Evolutionary conservation across 805 yeast species (phyloP), one percentile per base, ranked within the genome.

Genomic region (Teunomyces cretensis): DNA sequence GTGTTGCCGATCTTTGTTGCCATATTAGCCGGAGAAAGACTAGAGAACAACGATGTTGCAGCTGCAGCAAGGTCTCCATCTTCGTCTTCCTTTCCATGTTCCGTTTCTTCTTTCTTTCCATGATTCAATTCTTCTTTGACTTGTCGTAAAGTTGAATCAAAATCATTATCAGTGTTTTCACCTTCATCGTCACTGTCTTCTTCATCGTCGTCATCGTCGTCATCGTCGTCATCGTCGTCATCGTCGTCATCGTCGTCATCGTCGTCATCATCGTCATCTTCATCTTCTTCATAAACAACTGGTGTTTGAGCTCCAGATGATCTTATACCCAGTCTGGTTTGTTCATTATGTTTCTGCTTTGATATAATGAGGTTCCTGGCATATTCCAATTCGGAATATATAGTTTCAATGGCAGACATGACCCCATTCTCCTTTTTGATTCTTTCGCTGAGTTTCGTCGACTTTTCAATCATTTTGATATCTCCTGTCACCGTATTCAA

Each of bases 341-440:
- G 44, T 42, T 70, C 72, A 39, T 62, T 64, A 40, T 59, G 52
- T 43, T 67, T 62, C 17, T 69, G 71, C 55, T 81, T 83, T 31
- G 70, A 65, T 27, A 72, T 46, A 17, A 81, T 76, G 52, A 86
- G 62, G 30, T 76, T 78, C 48, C 78, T 71, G 1, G 96, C 87
- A 62, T 91, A 91, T 41, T 83, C 90, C 60, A 89, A 60, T 55
- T 88, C 88, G 1, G 80, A 72, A 62, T 91, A 92, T n/a, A 92
- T 86, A 7, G 80, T 68, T 43, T 81, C 82, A 33, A 92, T 80
- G 0, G 97, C 97, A 13, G 72, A 74, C 19, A 67, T 67, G 6
- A 90, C 96, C 2, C 98, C 98, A 56, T 85, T 70, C 59, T 92
- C 98, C n/a, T 68, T 62, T 9, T 78, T 64, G 45, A 92, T 87